Base-by-base conservation (phyloP, 768 basidiomycete genomes). In the Xerocomellus chrysenteron region DNA sequence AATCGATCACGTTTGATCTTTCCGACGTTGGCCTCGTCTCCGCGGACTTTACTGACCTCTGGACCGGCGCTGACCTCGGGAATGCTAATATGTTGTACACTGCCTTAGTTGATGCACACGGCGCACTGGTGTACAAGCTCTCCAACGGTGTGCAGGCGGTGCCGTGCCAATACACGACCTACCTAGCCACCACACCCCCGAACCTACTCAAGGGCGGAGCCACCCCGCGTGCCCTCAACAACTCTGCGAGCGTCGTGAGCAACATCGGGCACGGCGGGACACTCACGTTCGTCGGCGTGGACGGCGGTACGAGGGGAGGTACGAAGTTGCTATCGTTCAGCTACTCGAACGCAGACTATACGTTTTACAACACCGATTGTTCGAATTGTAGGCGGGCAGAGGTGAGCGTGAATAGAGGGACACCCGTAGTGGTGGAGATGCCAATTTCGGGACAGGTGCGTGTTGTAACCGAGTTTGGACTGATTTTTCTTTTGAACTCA, bases 311-410 rank as follows among this genome's bases (percentile, higher is more conserved):
- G 5, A 6, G 6, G 10, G 51, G 51, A 4, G 59, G 57, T 6
- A 17, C 19, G 2, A 54, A 58, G 21, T 19, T 58, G 3, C n/a
- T 54, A 5, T 24, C 48, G 26, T 48, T 58, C 30, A 10, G 36
- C 6, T 60, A 60, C 14, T 41, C 30, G 33, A 60, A 58, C 12
- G 52, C 59, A 13, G 59, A 60, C 33, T 54, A 50, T 26, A 54
- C 50, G 1, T 58, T 50, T 39, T 41, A 2, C 39, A 59, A 59
- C 32, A 50, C 46, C 6, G 42, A 35, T 2, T 59, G 57, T n/a
- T 43, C 53, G 16, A 59, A 59, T 17, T 61, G 57, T 9, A 39
- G 57, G 32, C 46, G 50, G 12, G 57, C 39, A 28, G 21, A 55
- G 37, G 50, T 61, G 32, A 52, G 57, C 30, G 45, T 51, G 17